A percentile compares a stretch with the other conserved stretches of the same genome.
Evolutionary conservation across 768 basidiomycete species (phyloP).

Genomic region (Trametes sanguinea): DNA sequence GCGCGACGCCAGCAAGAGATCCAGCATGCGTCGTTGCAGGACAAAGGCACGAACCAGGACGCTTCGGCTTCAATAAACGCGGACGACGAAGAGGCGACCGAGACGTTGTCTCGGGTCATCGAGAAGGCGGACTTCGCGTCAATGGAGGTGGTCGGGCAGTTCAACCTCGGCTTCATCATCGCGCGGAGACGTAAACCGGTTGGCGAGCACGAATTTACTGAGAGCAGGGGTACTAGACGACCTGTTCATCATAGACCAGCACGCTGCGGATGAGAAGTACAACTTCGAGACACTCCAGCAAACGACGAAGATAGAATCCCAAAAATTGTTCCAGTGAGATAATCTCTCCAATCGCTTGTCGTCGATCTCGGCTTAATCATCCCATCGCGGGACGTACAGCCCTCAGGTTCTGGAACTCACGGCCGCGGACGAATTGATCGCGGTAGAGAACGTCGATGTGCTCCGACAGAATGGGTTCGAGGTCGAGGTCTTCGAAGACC

Average conservation of each 20-base stretch:
- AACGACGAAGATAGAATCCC: conserved; percentile 87
- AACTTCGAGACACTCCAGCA: conserved; percentile 94
- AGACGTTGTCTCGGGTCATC: conserved; percentile 80
- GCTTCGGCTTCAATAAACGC: conserved; percentile 40
- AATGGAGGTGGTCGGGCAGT: conserved; percentile 92
- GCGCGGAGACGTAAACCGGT: conserved; percentile 54
- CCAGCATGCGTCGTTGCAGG: conserved; percentile 4
- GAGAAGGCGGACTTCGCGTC: conserved; percentile 79
- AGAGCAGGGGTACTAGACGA: conserved; percentile 61
- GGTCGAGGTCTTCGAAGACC: conserved; percentile 52
- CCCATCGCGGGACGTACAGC: conserved; percentile 42
- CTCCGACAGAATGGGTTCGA: conserved; percentile 90
- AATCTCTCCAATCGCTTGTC: neutral
- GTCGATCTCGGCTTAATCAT: neutral
- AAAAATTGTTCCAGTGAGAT: conserved; percentile 76
- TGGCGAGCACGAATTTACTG: conserved; percentile 15
- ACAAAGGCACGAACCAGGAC: neutral
- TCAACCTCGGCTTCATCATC: conserved; percentile 95
- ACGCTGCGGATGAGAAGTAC: conserved; percentile 97
- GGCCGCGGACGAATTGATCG: conserved; percentile 86
- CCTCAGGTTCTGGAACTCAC: conserved; percentile 79
- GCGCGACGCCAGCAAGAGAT: conserved; percentile 9
- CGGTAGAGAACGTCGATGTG: conserved; percentile 83
- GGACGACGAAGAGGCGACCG: conserved; percentile 57
- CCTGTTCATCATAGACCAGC: conserved; percentile 95